Evolutionary conservation across 495 filamentous ascomycete genomes (phyloP).

Genomic region (Aspergillus nanangensis): DNA sequence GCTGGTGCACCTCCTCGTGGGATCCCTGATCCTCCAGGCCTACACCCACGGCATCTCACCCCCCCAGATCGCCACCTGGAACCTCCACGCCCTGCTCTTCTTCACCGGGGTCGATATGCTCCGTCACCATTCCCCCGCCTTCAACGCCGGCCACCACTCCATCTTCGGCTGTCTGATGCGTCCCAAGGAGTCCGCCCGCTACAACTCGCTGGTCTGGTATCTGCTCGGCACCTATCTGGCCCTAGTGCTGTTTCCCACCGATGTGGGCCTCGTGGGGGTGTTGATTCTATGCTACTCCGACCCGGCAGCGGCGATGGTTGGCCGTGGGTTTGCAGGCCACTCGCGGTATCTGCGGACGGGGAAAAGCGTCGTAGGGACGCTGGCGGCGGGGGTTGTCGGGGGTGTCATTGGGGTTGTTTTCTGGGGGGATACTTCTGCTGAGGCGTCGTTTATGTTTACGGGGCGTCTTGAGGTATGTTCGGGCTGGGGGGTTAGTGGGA

Average conservation of each 20-base stretch:
- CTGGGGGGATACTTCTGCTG: neutral
- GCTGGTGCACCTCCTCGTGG: neutral
- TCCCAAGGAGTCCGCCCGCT: neutral
- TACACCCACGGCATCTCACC: neutral
- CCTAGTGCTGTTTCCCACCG: neutral
- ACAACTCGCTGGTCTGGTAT: constrained; percentile 1
- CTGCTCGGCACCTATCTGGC: neutral
- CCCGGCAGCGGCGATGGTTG: neutral
- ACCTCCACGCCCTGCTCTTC: neutral
- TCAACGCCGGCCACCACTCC: neutral
- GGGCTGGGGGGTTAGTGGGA: neutral
- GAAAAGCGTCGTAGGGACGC: neutral
- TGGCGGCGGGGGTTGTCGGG: neutral
- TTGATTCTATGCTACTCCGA: neutral
- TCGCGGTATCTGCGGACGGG: neutral
- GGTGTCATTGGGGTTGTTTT: neutral
- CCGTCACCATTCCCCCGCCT: neutral
- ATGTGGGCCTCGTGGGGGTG: neutral
- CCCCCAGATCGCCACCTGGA: neutral
- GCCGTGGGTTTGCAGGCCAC: neutral
- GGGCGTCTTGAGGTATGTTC: neutral
- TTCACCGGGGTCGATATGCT: neutral
- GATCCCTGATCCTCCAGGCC: neutral
- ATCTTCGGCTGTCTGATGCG: constrained; percentile 2
- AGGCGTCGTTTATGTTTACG: constrained; percentile 1